A percentile compares a stretch with the other conserved stretches of the same genome.
phyloP scores from a whole-genome alignment of 2,329 filamentous ascomycete species.

The Metarhizium brunneum region DNA sequence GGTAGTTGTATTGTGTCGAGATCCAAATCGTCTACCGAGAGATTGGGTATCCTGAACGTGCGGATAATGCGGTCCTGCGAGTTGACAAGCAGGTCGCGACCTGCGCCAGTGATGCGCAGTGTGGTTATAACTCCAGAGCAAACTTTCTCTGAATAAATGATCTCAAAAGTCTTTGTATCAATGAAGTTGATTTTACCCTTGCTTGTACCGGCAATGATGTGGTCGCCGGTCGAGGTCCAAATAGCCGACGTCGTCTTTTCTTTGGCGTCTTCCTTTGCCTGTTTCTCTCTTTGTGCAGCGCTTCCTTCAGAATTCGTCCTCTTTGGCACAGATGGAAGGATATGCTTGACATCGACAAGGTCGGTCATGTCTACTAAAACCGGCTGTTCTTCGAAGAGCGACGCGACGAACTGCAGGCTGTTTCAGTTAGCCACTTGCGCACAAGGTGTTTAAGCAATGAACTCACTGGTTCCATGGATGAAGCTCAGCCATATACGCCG shows the following conservation, averaged over 20 bases:
- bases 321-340: slow-evolving; percentile 73
- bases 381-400: slow-evolving; percentile 88
- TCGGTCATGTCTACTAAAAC: slow-evolving; percentile 74
- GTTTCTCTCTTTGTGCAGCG: slow-evolving; percentile 66
- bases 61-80: slow-evolving; percentile 91
- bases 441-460: background rate
- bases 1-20: slow-evolving; percentile 81
- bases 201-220: slow-evolving; percentile 86
- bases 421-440: slow-evolving; percentile 12
- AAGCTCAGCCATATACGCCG: slow-evolving; percentile 91
- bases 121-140: slow-evolving; percentile 84
- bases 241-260: slow-evolving; percentile 90
- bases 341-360: slow-evolving; percentile 61
- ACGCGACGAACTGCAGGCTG: slow-evolving; percentile 78
- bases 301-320: slow-evolving; percentile 63
- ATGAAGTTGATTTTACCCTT: slow-evolving; percentile 97
- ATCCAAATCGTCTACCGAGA: slow-evolving; percentile 59
- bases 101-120: slow-evolving; percentile 70
- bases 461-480: slow-evolving; percentile 79
- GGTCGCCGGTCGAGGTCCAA: slow-evolving; percentile 75
- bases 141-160: slow-evolving; percentile 83
- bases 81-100: slow-evolving; percentile 82
- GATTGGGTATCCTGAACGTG: slow-evolving; percentile 81
- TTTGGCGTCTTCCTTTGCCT: slow-evolving; percentile 84
- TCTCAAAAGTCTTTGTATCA: slow-evolving; percentile 67